Base-by-base conservation (phyloP, 2,329 filamentous ascomycete genomes). In the Drechslera avenae region DNA sequence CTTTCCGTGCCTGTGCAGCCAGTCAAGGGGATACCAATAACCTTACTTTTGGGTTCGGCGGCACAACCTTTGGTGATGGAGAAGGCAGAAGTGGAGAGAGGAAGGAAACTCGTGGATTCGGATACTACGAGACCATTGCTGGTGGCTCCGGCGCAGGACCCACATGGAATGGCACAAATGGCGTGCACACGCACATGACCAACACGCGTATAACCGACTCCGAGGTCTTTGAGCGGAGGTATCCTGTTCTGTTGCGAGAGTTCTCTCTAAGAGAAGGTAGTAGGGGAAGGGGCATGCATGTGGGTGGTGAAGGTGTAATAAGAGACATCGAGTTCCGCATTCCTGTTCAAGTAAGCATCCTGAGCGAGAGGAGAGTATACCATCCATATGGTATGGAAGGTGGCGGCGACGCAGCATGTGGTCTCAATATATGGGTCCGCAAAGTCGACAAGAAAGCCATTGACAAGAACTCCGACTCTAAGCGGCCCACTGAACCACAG, bases 351-450 rank as follows among this genome's bases (percentile, higher is more conserved):
- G 88, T 89, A 12, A 88, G 85, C 1, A 93, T 96, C 19, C 75
- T 95, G 5, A 89, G 85, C 5, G 90, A 96, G 72, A 73, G 91
- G 14, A 76, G 91, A 23, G 88, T 93, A 0, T 86, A 89, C 56
- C 81, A 84, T 44, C 91, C 91, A 1, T 96, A 92, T 60, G 92
- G 93, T 0, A 80, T 97, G 52, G 86, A 86, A 17, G 93, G 93
- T 0, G 93, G 93, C 3, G 87, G 86, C 49, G 88, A 93, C 54
- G 93, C 86, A 0, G 76, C 84, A 61, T 87, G 88, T 42, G 93
- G 93, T 0, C 76, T 92, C 54, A 97, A 97, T 62, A 78, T 95
- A 37, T 97, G 93, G 93, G 86, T 95, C 26, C 80, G 90, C 6
- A 87, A 83, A 54, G 86, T 93, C 1, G 62, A 75, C 34, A 56